Conservation (phyloP, 2,329 filamentous ascomycete species). For the Venturia nashicola region DNA sequence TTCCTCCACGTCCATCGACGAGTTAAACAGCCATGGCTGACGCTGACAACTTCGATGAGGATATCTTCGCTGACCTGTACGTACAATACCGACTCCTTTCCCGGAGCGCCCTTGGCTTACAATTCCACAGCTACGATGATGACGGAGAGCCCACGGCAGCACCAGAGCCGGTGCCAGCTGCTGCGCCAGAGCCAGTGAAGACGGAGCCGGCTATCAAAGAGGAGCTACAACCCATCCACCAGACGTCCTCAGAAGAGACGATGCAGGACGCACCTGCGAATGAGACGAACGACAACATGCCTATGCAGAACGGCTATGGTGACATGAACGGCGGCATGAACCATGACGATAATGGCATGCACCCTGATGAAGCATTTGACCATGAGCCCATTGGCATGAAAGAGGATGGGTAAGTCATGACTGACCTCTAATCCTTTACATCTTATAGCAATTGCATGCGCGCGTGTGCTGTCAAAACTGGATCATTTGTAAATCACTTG, state of each 20-base stretch:
- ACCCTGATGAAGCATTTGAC: constrained; percentile 26
- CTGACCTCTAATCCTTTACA: neutral
- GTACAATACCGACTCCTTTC: constrained; percentile 31
- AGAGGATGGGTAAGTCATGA: constrained; percentile 74
- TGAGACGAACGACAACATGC: constrained; percentile 11
- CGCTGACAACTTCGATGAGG: constrained; percentile 73
- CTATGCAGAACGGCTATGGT: constrained; percentile 19
- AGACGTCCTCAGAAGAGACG: constrained; percentile 4
- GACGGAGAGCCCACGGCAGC: constrained; percentile 17
- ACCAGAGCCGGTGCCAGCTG: constrained; percentile 9
- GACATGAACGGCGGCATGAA: constrained; percentile 18
- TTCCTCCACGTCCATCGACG: neutral
- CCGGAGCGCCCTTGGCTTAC: neutral
- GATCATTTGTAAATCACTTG: too few relatives aligned
- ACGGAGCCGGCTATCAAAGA: constrained; percentile 2
- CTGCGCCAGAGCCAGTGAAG: constrained; percentile 13
- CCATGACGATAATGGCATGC: constrained; percentile 17
- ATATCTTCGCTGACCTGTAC: constrained; percentile 92
- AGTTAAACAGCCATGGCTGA: constrained; percentile 52
- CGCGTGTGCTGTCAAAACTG: neutral
- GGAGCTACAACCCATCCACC: neutral
- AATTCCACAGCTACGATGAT: constrained; percentile 22
- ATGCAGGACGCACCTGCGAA: neutral
- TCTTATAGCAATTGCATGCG: neutral
- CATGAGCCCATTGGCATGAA: constrained; percentile 57